Evolutionary conservation across 1,284 basidiomycete species (phyloP), one percentile per base, ranked within the genome.

Genomic region (Lentinula novae-zelandiae): DNA sequence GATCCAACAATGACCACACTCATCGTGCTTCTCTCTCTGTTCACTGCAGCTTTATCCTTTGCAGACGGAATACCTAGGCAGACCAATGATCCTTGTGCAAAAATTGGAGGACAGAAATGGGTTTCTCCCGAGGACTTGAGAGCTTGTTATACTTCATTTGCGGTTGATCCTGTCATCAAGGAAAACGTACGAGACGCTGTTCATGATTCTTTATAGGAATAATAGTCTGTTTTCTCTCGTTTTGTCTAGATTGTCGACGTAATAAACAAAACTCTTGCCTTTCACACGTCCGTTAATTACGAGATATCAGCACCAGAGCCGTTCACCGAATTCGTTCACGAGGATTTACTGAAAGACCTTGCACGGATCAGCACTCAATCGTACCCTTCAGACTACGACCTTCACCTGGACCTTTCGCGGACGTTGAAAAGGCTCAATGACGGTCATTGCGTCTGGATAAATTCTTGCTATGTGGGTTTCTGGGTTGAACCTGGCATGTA

Each of bases 211-310:
- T 17, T n/a, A 7, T 4, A 44, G 13, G 3, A 46, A 5, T 46
- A 1, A 55, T 31, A 27, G 31, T n/a, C 62, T 34, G 13, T 12
- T 52, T 48, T 13, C 39, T 55, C 31, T 40, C 36, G 53, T 7
- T 12, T 38, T n/a, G 53, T 31, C 54, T 17, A 62, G 65, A 68
- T 56, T 48, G 56, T 65, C 53, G 66, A 60, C 60, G 63, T 62
- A 61, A 66, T 64, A 62, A 68, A 63, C 60, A 84, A 81, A 70
- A 83, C 82, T 0, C 71, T 85, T 39, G 78, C 79, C n/a, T 85
- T 86, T 68, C 83, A 85, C 66, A 83, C 83, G 0, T 84, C 83
- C 3, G 77, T 79, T 38, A 85, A 82, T 68, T 85, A 84, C 64
- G 78, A 84, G 69, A 73, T 79, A 48, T 73, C 73, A 57, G 82